A percentile compares a stretch with the other conserved stretches of the same genome.
phyloP scores from a whole-genome alignment of 768 basidiomycete species.

The Termitomyces sp. region DNA sequence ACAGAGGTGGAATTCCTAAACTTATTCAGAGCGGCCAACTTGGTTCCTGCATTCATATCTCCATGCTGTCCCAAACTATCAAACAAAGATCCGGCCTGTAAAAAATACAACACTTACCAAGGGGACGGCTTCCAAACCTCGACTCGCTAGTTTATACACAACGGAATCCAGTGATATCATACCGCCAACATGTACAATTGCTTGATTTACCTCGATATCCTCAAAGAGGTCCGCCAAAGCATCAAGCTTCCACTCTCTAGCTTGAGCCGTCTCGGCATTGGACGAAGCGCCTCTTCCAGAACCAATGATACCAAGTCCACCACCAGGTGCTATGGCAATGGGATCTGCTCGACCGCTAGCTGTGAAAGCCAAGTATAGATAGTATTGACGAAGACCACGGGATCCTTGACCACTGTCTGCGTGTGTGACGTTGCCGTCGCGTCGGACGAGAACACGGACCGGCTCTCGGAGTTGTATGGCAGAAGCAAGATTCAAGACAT shows the following conservation, averaged over 20 bases:
- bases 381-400: slow-evolving; percentile 89
- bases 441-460: slow-evolving; percentile 93
- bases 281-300: slow-evolving; percentile 74
- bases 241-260: slow-evolving; percentile 93
- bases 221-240: slow-evolving; percentile 88
- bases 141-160: slow-evolving; percentile 81
- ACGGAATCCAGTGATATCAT: slow-evolving; percentile 85
- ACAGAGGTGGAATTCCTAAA: slow-evolving; percentile 59
- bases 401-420: slow-evolving; percentile 63
- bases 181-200: slow-evolving; percentile 85
- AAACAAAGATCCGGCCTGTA: slow-evolving; percentile 10
- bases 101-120: slow-evolving; percentile 51
- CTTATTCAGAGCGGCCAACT: slow-evolving; percentile 78
- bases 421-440: slow-evolving; percentile 78
- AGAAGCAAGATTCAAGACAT: slow-evolving; percentile 92
- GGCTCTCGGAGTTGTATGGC: slow-evolving; percentile 93
- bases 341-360: slow-evolving; percentile 72
- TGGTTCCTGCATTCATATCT: slow-evolving; percentile 86
- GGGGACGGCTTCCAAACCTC: slow-evolving; percentile 84
- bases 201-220: slow-evolving; percentile 75
- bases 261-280: slow-evolving; percentile 78
- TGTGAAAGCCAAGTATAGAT: slow-evolving; percentile 93
- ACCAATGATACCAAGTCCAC: slow-evolving; percentile 86
- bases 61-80: slow-evolving; percentile 52
- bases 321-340: slow-evolving; percentile 33